Evolutionary conservation across 805 yeast species (phyloP), one percentile per base, ranked within the genome.

Genomic region (Hanseniaspora guilliermondii): DNA sequence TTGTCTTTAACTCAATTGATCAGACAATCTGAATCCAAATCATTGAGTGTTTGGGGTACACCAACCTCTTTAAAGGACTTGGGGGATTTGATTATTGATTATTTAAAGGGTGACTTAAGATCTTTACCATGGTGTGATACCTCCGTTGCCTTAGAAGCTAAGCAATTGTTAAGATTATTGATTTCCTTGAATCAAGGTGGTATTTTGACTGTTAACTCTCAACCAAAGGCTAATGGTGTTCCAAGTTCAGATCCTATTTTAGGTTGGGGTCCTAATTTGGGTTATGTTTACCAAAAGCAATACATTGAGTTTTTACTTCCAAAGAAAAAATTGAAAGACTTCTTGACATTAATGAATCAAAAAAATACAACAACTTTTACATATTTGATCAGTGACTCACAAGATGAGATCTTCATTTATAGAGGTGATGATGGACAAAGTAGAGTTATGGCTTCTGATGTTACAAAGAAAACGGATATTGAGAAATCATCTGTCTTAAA

Each of bases 221-320:
- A 91, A 69, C 96, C 97, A n/a, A 79, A 88, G 45, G 79, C 89
- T 49, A 86, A 87, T 66, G 95, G 96, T 6, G 74, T 77, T 24
- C 73, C 71, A 53, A 87, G 96, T 22, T 74, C 73, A 53, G 85
- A 89, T 64, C 72, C 78, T 22, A 71, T 79, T 22, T 80, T 78
- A 60, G 97, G 97, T 12, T 91, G 97, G 97, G 97, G 97, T 27
- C 97, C 97, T 46, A 76, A 76, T 58, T 80, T 85, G 64, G 97
- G 97, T 1, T 87, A 82, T 67, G 95, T 91, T 52, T 91, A 87
- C 70, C 97, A 91, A 69, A 91, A 91, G 68, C 95, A 91, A 64
- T 91, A 89, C 67, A 69, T 91, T 60, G 97, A 91, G 67, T 82
- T 91, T 60, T 72, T 91, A 63, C 74, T 88, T 53, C 87, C 89